Evolutionary conservation across 208 protist species (phyloP).

Genomic region (Angomonas deanei): DNA sequence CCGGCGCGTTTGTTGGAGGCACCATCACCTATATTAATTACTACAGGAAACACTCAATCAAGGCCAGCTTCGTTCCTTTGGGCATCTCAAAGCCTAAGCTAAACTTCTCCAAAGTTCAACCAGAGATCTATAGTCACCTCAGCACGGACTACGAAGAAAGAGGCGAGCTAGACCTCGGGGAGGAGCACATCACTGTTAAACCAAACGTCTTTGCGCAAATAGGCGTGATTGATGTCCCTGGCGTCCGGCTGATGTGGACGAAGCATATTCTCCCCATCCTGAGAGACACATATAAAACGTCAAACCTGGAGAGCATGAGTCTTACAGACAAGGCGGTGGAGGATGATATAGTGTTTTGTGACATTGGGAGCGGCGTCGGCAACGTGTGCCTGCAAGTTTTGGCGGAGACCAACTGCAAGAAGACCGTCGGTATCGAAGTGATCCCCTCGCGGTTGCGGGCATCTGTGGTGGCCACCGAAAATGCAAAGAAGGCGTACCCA

Average conservation of each 20-base stretch:
- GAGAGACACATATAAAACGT: neutral
- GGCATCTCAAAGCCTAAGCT: slow-evolving; percentile 22
- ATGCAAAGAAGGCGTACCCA: slow-evolving; percentile 44
- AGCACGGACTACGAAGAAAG: slow-evolving; percentile 49
- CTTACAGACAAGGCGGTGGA: slow-evolving; percentile 30
- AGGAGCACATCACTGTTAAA: slow-evolving; percentile 65
- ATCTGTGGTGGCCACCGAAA: slow-evolving; percentile 33
- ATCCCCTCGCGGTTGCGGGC: slow-evolving; percentile 61
- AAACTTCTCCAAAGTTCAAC: slow-evolving; percentile 44
- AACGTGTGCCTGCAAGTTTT: slow-evolving; percentile 82
- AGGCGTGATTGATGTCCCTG: slow-evolving; percentile 62
- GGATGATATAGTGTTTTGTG: slow-evolving; percentile 63
- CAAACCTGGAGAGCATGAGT: slow-evolving; percentile 17
- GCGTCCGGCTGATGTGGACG: slow-evolving; percentile 71
- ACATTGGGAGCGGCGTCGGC: slow-evolving; percentile 81
- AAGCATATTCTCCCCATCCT: slow-evolving; percentile 50
- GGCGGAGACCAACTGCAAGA: slow-evolving; percentile 60
- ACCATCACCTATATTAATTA: slow-evolving; percentile 41
- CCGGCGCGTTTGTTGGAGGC: slow-evolving; percentile 29
- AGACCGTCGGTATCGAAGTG: slow-evolving; percentile 70
- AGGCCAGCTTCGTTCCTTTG: slow-evolving; percentile 28
- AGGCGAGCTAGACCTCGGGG: slow-evolving; percentile 50
- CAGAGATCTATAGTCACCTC: slow-evolving; percentile 48
- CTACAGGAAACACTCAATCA: slow-evolving; percentile 45
- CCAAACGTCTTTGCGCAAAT: slow-evolving; percentile 78